Percentiles rank a stretch among this genome's conserved stretches.
These are phyloP conservation scores for Davidsoniella eucalypti DNA, from an alignment of 2,329 filamentous ascomycete species.

Conservation along the genomic window DNA sequence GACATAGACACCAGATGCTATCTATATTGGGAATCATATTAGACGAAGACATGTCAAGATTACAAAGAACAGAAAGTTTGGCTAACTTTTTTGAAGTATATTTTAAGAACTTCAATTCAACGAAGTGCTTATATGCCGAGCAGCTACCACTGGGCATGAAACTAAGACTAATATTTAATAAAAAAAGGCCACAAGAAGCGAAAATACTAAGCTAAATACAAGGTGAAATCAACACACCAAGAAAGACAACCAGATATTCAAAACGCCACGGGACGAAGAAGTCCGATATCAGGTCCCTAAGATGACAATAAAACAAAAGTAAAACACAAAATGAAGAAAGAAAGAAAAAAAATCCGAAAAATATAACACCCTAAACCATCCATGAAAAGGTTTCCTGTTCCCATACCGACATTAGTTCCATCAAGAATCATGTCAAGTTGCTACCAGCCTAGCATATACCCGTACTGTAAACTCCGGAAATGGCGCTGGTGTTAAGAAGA, in stretches of 20 bases:
- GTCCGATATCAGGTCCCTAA: not conserved
- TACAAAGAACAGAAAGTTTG: too few relatives aligned
- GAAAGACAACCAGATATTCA: not conserved
- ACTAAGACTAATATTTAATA: not conserved
- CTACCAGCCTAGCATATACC: not conserved
- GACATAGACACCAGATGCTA: too few relatives aligned
- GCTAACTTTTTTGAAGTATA: not conserved
- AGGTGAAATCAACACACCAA: too few relatives aligned
- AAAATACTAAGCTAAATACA: not conserved
- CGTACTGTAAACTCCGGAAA: conserved; percentile 8
- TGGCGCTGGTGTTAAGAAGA: conserved; percentile 1
- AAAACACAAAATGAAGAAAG: not conserved
- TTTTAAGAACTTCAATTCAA: not conserved
- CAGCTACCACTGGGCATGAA: too few relatives aligned
- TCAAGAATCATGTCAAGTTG: not conserved
- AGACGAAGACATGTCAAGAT: too few relatives aligned
- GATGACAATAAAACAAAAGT: not conserved
- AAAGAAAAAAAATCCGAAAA: not conserved
- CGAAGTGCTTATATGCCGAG: too few relatives aligned
- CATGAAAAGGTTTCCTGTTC: not conserved
- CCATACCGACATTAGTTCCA: not conserved
- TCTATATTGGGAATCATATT: too few relatives aligned
- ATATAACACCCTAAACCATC: not conserved
- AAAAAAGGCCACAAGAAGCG: not conserved
- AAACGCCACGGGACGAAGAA: not conserved